Evolutionary conservation across 2,329 filamentous ascomycete species (phyloP), one percentile per base, ranked within the genome.

Genomic region (Trichothecium roseum): DNA sequence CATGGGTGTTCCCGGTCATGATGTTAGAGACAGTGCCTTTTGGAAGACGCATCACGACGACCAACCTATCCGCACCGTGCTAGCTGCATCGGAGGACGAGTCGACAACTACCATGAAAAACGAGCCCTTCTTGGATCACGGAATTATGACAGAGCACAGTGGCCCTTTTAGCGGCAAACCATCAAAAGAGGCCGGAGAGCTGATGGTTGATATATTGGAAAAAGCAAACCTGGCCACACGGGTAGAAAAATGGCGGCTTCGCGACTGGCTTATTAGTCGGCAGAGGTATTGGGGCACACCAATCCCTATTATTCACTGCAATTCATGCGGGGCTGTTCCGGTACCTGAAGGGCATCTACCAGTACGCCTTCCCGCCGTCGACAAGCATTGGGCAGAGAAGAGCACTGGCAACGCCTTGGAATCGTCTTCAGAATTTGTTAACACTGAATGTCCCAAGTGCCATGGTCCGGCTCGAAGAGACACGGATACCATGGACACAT

Each of bases 401-500:
- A 80, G 78, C 47, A 69, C 69, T 12, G 86, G 86, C 1, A 94
- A 89, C 47, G 84, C 85, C 1, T 65, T 94, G 14, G 82, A 84
- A 44, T 69, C 73, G 15, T 76, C 78, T 2, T 60, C 76, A 10
- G 74, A 81, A 7, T 94, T 85, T 78, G 67, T 85, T 31, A 75
- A 87, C 46, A 83, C 78, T 0, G 55, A 66, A 3, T 94, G 87
- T 51, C 87, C 87, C 5, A 73, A 73, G 45, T 94, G 87, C 48
- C 62, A 70, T 13, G 68, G 72, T 2, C 60, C 74, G 17, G 87
- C 84, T 6, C 81, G 77, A 52, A 73, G 87, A 43, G 87, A 94
- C 44, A 94, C 87, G 0, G 87, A 94, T 54, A 94, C 87, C 3
- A 94, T 94, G 87, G 87, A 94, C 55, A 94, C 87, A 0, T 94